Evolutionary conservation across 345 rosid genomes (phyloP), one percentile per base, ranked within the genome.

Genomic region (Populus deltoides): DNA sequence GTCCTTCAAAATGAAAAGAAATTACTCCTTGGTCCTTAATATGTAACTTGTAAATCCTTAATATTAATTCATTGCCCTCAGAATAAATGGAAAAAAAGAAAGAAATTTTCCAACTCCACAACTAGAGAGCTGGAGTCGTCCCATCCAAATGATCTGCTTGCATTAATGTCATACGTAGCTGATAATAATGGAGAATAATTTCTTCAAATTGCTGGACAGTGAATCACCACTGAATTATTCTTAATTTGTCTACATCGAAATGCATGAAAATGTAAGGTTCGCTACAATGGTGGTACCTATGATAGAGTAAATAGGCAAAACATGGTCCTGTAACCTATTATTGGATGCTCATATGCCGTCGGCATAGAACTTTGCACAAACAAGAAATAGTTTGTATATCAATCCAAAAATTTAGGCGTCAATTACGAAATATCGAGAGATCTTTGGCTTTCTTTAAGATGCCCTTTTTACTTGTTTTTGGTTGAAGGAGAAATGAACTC

Each of bases 261-360:
- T 25, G 33, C 17, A 59, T 20, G 20, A 13, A 57, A 51, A 5
- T 51, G 1, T 25, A 63, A 38, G 51, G 24, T 57, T n/a, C 3
- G 25, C 27, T 47, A 41, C 33, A 17, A 22, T 6, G 66, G 67
- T 36, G 36, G 66, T 9, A 33, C 24, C n/a, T 72, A 51, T 31
- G 49, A 25, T 12, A 39, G 43, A 5, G 68, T 24, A 22, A 61
- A 74, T 16, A 27, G 38, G 57, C 16, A 43, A 62, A 11, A 13
- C 2, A 65, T 43, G 70, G 59, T 45, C 45, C 62, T 29, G 11
- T 27, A 17, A 66, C 33, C 35, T 22, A 66, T 66, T 45, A 75
- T 66, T 45, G 59, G 71, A 13, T 20, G 62, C 62, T 70, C 78
- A 5, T 51, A 66, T 66, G 15, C 65, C 67, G 72, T 75, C 51